Conservation (phyloP, 768 basidiomycete species). For the Pleurotus tuoliensis region DNA sequence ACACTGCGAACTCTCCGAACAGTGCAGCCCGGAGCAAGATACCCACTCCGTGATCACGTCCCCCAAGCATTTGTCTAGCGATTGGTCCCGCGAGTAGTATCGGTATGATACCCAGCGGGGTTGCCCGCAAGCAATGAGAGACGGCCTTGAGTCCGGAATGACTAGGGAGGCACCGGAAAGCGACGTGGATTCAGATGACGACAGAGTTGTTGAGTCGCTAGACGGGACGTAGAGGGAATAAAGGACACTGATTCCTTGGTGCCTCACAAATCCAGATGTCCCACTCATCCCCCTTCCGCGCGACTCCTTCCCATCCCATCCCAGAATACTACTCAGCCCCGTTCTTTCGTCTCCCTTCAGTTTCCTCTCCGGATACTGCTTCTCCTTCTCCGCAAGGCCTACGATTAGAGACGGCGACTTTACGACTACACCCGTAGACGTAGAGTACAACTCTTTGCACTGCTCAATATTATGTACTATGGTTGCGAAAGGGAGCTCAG, state of each 20-base stretch:
- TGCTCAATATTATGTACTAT: conserved; percentile 38
- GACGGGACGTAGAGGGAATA: conserved; percentile 37
- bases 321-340: conserved; percentile 49
- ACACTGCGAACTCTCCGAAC: conserved; percentile 30
- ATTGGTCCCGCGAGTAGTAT: conserved; percentile 36
- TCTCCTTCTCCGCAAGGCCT: conserved; percentile 49
- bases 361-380: conserved; percentile 28
- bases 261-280: conserved; percentile 47
- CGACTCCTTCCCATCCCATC: conserved; percentile 52
- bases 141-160: too few species aligned
- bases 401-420: conserved; percentile 44
- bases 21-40: conserved; percentile 27
- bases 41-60: conserved; percentile 34
- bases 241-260: conserved; percentile 54
- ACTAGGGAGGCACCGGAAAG: neutral
- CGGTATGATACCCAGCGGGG: conserved; percentile 48
- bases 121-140: conserved; percentile 33
- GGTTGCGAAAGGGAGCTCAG: conserved; percentile 30
- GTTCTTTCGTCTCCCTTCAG: conserved; percentile 56
- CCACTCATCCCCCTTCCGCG: conserved; percentile 45
- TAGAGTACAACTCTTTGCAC: conserved; percentile 40
- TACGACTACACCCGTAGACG: conserved; percentile 48
- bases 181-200: conserved; percentile 8
- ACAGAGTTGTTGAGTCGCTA: neutral
- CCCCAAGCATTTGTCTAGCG: conserved; percentile 37